These are phyloP conservation scores for Pseudonitzschia pungens DNA, from an alignment of 108 stramenopile genomes.

Conservation along the genomic window DNA sequence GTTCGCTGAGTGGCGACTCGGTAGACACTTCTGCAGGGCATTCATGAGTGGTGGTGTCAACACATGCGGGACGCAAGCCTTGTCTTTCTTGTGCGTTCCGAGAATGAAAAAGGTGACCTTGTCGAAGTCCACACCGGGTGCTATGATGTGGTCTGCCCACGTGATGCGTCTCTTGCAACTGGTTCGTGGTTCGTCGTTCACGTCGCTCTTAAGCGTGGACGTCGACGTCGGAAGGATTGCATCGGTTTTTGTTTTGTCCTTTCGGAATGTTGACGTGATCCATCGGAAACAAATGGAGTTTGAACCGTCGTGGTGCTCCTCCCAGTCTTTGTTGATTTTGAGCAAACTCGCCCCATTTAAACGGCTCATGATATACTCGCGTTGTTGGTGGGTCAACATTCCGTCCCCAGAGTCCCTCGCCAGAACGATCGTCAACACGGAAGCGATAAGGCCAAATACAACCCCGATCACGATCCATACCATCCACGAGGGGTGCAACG, in stretches of 20 bases:
- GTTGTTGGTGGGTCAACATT: not conserved
- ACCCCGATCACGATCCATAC: slow-evolving; percentile 11
- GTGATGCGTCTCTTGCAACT: not conserved
- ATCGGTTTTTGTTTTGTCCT: not conserved
- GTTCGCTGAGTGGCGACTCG: slow-evolving; percentile 26
- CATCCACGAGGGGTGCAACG: not conserved
- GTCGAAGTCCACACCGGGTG: slow-evolving; percentile 16
- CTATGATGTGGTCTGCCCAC: slow-evolving; percentile 9
- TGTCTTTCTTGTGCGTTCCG: slow-evolving; percentile 56
- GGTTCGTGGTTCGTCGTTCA: not conserved
- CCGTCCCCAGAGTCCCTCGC: not conserved
- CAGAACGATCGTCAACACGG: not conserved
- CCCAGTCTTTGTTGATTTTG: not conserved
- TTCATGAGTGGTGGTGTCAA: slow-evolving; percentile 76
- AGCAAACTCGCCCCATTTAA: not conserved
- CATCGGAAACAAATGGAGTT: not conserved
- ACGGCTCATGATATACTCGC: not conserved
- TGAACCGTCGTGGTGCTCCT: not conserved
- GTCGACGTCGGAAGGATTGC: not conserved
- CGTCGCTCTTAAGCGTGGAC: not conserved
- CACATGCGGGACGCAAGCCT: slow-evolving; percentile 61
- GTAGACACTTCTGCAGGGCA: slow-evolving; percentile 61
- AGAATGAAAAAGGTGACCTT: slow-evolving; percentile 31
- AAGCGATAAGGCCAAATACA: not conserved
- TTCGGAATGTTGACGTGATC: not conserved